Conservation (phyloP, 1,139 yeast genomes). For the Ogataea hybrid region DNA sequence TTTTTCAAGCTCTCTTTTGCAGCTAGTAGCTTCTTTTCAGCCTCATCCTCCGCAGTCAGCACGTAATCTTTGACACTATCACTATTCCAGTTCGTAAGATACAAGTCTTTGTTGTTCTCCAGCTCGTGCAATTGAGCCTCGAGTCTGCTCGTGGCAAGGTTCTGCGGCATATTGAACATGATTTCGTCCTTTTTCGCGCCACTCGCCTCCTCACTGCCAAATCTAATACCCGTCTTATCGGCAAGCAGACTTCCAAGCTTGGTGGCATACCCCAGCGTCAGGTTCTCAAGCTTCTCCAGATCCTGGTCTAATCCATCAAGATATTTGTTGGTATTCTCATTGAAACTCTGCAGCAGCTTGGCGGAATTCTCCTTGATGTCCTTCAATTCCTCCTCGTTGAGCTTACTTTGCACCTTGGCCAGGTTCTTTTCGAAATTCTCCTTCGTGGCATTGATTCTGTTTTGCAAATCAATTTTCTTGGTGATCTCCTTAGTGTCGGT, state of each 20-base stretch:
- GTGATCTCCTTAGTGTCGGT: conserved; percentile 26
- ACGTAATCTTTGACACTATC: conserved; percentile 24
- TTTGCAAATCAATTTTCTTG: conserved; percentile 26
- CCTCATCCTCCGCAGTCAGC: conserved; percentile 30
- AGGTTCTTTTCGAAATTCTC: conserved; percentile 34
- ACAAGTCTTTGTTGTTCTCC: conserved; percentile 47
- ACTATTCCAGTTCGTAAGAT: conserved; percentile 31
- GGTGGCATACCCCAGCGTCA: conserved; percentile 57
- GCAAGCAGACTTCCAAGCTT: conserved; percentile 57
- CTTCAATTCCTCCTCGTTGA: conserved; percentile 43
- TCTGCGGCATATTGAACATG: conserved; percentile 43
- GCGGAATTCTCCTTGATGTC: conserved; percentile 32
- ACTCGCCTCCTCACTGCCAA: conserved; percentile 6
- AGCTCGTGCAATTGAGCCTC: conserved; percentile 58
- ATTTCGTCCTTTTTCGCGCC: conserved; percentile 37
- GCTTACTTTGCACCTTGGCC: conserved; percentile 15
- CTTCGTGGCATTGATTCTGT: conserved; percentile 24
- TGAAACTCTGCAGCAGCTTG: conserved; percentile 32
- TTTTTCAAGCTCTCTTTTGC: conserved; percentile 53
- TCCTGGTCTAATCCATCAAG: conserved; percentile 67
- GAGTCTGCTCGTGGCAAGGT: conserved; percentile 43
- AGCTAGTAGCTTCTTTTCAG: conserved; percentile 45
- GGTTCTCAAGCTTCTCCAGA: conserved; percentile 63
- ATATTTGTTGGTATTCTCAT: conserved; percentile 52
- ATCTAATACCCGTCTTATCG: conserved; percentile 16